Percentiles rank a stretch among this genome's conserved stretches.
Conservation (phyloP, 164 flowering plant species). For the Nymphaea thermarum region DNA sequence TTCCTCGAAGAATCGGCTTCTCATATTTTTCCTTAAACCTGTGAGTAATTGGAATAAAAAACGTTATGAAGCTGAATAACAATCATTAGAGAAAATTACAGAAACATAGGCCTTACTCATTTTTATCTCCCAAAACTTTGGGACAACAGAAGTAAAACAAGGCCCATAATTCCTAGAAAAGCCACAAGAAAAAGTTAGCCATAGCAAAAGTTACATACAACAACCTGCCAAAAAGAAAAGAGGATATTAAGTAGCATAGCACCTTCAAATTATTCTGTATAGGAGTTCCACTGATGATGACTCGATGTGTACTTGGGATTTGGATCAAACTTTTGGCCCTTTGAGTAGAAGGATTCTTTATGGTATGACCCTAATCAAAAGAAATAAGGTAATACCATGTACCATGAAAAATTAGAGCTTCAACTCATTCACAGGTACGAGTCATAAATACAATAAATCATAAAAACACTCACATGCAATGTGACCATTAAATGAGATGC, state of each 20-base stretch:
- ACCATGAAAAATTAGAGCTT: too few species aligned
- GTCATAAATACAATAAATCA: too few species aligned
- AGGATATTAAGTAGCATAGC: conserved; percentile 2
- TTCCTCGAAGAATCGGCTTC: conserved; percentile 66
- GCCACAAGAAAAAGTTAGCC: conserved; percentile 1
- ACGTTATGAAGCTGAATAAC: not conserved
- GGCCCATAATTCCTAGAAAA: conserved; percentile 85
- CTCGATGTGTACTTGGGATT: conserved; percentile 77
- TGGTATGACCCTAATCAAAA: conserved; percentile 71
- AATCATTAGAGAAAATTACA: not conserved
- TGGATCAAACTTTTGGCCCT: conserved; percentile 94
- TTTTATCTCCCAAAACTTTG: conserved; percentile 71
- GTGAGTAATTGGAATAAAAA: conserved; percentile 1
- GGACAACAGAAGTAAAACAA: conserved; percentile 94
- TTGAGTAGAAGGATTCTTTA: conserved; percentile 97
- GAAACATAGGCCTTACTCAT: conserved; percentile 33
- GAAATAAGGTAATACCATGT: not conserved
- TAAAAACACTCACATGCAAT: too few species aligned
- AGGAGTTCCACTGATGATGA: conserved; percentile 95
- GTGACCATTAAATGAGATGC: too few species aligned
- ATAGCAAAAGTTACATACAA: not conserved
- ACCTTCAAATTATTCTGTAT: conserved; percentile 97
- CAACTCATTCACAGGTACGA: too few species aligned
- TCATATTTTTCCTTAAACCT: conserved; percentile 85
- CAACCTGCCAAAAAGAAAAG: not conserved